phyloP scores from a whole-genome alignment of 441 rosid species.

The Arabidopsis hybrid region DNA sequence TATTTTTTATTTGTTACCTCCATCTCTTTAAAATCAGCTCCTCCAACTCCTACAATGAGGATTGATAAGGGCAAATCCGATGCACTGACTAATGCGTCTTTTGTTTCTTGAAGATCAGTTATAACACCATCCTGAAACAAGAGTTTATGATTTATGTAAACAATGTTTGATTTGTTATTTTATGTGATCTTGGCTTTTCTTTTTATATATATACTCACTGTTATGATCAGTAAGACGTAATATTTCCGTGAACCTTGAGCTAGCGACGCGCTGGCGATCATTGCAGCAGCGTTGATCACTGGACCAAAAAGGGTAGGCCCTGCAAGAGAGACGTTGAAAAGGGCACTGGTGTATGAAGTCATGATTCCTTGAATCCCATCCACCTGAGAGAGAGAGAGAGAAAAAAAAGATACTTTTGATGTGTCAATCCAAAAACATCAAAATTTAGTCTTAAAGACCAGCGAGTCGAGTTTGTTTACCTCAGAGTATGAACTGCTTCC shows the following conservation, averaged over 20 bases:
- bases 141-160: constrained; percentile 2
- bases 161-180: not conserved
- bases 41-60: constrained; percentile 95
- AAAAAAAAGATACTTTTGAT: not conserved
- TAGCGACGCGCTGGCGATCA: constrained; percentile 74
- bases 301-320: constrained; percentile 98
- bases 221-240: constrained; percentile 82
- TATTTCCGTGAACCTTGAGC: constrained; percentile 65
- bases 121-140: constrained; percentile 84
- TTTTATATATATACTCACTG: constrained; percentile 53
- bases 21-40: constrained; percentile 97
- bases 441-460: not conserved
- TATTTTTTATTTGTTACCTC: constrained; percentile 58
- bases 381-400: constrained; percentile 59
- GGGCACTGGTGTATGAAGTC: constrained; percentile 81
- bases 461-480: constrained; percentile 47
- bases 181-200: not conserved
- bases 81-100: constrained; percentile 93
- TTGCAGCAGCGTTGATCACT: constrained; percentile 74
- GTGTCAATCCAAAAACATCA: constrained; percentile 3
- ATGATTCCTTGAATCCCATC: constrained; percentile 91
- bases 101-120: constrained; percentile 98
- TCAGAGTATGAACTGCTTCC: constrained; percentile 80
- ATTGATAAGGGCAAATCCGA: constrained; percentile 92
- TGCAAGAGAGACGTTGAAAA: constrained; percentile 87